Conservation (phyloP, 768 basidiomycete species). For the Hericium erinaceus region DNA sequence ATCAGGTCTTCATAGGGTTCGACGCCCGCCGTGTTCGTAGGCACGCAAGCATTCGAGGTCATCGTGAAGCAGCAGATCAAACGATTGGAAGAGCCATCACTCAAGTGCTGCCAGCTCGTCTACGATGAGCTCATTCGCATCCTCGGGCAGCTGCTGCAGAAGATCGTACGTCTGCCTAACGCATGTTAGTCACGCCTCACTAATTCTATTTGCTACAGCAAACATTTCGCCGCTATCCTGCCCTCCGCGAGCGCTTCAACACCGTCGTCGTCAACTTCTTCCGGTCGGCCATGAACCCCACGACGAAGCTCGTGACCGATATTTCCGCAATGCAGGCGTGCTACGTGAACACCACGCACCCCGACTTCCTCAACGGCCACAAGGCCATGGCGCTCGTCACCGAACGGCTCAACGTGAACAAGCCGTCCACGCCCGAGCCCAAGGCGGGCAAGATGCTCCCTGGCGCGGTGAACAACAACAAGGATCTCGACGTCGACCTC, state of each 20-base stretch:
- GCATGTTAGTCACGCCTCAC: neutral
- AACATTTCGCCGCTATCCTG: constrained; percentile 94
- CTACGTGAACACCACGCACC: constrained; percentile 98
- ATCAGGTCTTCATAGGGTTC: constrained; percentile 55
- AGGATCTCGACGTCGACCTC: constrained; percentile 84
- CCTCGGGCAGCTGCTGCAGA: constrained; percentile 79
- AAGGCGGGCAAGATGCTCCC: constrained; percentile 58
- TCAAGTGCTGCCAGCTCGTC: constrained; percentile 92
- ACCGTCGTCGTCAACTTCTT: constrained; percentile 94
- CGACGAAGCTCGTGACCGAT: constrained; percentile 88
- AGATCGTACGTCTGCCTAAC: constrained; percentile 54
- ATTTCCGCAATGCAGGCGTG: constrained; percentile 98
- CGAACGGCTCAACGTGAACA: constrained; percentile 75
- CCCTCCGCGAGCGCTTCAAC: constrained; percentile 95
- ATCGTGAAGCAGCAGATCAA: constrained; percentile 99
- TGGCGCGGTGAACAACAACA: constrained; percentile 78
- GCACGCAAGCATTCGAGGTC: constrained; percentile 94
- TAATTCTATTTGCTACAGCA: constrained; percentile 39
- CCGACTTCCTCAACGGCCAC: constrained; percentile 96
- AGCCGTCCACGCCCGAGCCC: constrained; percentile 63
- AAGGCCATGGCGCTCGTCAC: constrained; percentile 86
- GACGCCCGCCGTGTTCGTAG: constrained; percentile 92
- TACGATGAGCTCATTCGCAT: constrained; percentile 98
- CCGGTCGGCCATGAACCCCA: constrained; percentile 89
- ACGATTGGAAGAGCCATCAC: constrained; percentile 84